These are phyloP conservation scores for Tulasnella sp. DNA, from an alignment of 768 basidiomycete species.

Conservation along the genomic window DNA sequence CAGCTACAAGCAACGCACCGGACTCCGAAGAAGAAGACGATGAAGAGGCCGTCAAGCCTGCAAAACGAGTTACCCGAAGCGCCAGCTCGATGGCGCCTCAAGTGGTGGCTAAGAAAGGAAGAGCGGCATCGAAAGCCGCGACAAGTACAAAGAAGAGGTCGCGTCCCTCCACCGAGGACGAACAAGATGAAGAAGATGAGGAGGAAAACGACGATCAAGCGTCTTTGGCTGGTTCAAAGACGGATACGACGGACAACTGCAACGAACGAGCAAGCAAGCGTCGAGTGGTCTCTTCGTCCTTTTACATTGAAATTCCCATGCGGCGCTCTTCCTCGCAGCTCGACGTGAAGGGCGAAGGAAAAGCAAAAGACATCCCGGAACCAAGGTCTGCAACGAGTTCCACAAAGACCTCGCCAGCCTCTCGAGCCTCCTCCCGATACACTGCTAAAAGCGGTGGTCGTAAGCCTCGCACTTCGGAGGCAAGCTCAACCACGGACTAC, in stretches of 20 bases:
- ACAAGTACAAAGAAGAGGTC: neutral
- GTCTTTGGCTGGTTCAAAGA: neutral
- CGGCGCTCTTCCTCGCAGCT: neutral
- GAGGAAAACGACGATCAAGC: neutral
- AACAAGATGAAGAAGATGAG: neutral
- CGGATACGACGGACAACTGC: neutral
- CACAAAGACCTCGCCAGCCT: neutral
- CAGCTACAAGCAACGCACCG: neutral
- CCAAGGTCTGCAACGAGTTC: neutral
- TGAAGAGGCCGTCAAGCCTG: neutral
- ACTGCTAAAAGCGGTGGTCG: neutral
- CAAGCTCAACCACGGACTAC: neutral
- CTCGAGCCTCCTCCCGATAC: neutral
- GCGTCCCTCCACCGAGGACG: neutral
- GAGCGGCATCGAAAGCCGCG: neutral
- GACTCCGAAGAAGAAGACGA: neutral
- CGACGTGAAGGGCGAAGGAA: slow-evolving; percentile 6
- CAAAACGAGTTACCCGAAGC: neutral
- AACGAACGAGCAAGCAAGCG: neutral
- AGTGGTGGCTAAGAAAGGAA: neutral
- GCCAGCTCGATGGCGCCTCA: neutral
- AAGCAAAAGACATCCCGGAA: neutral
- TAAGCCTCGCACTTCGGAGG: neutral
- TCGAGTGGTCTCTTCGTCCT: neutral
- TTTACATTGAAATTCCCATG: neutral